Base-by-base conservation (phyloP, 176 grass and related monocot species). In the Carex pumila region DNA sequence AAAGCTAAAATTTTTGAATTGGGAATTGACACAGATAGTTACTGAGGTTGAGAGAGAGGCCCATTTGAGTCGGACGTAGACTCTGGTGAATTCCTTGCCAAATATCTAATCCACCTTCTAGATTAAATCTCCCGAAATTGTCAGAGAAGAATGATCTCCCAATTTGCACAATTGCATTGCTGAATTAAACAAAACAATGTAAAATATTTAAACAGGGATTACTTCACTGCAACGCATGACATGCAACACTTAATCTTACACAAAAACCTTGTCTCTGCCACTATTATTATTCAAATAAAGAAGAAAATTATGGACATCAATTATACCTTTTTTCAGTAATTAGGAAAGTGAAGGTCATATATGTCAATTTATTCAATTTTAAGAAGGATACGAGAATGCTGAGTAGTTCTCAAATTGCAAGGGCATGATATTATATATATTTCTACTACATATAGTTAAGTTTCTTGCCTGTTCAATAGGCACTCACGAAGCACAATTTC, bases 21-120 rank as follows among this genome's bases (percentile, higher is more conserved):
- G 58, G 58, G 58, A 14, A 0, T 13, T 4, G 54, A 5, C 7
- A 43, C 54, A 14, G 54, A 12, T 56, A 67, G 77, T 60, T 58
- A 94, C 92, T 92, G 53, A 92, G 54, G 71, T 94, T 85, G 0
- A 94, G 66, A 61, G 90, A 94, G 54, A 97, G 49, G 2, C 92
- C 94, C 69, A 86, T 84, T 29, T 94, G 92, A 5, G 94, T 94
- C 4, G 90, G 91, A 18, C 90, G 80, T 9, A 94, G 84, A 39
- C 90, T 97, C 74, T 97, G 91, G 50, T 97, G 92, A 62, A 94
- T 92, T 58, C 94, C 94, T 1, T 61, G 84, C 94, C 90, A 97
- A 19, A 61, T 83, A 21, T 84, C 30, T 3, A 90, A 56, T 39
- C 92, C 94, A 52, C 37, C 19, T 13, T 79, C 84, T 0, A 97